A percentile compares a stretch with the other conserved stretches of the same genome.
Conservation (phyloP, 2,329 filamentous ascomycete species). For the Penicillium sclerotigenum region DNA sequence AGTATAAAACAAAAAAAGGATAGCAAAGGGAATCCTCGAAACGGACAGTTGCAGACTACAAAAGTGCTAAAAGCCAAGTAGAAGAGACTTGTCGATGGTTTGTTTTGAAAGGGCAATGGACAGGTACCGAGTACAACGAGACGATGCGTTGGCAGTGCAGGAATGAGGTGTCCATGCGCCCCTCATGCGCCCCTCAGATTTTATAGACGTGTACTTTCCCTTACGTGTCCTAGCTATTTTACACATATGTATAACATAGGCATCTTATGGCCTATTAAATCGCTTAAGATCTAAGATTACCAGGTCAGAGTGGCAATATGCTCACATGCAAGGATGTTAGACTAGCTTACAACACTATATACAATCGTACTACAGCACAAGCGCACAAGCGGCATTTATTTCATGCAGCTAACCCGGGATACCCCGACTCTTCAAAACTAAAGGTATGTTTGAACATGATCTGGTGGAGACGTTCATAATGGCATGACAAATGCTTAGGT, state of each 20-base stretch:
- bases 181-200: constrained; percentile 30
- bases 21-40: constrained; percentile 26
- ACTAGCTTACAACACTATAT: background rate
- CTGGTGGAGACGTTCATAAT: background rate
- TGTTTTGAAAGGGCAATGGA: background rate
- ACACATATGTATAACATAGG: background rate
- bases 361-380: background rate
- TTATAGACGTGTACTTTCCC: constrained; percentile 2
- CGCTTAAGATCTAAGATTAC: background rate
- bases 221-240: background rate
- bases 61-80: constrained; percentile 6
- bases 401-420: constrained; percentile 8
- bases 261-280: background rate
- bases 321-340: constrained; percentile 2
- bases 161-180: constrained; percentile 26
- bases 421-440: constrained; percentile 1
- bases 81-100: background rate
- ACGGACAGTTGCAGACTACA: constrained; percentile 29
- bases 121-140: constrained; percentile 21
- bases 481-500: constrained; percentile 2
- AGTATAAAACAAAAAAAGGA: constrained; percentile 4
- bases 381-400: background rate
- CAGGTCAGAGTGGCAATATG: background rate
- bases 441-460: background rate
- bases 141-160: constrained; percentile 34